Conservation (phyloP, 225 moss, liverwort and hornwort genomes). For the Rhytidiadelphus loreus region DNA sequence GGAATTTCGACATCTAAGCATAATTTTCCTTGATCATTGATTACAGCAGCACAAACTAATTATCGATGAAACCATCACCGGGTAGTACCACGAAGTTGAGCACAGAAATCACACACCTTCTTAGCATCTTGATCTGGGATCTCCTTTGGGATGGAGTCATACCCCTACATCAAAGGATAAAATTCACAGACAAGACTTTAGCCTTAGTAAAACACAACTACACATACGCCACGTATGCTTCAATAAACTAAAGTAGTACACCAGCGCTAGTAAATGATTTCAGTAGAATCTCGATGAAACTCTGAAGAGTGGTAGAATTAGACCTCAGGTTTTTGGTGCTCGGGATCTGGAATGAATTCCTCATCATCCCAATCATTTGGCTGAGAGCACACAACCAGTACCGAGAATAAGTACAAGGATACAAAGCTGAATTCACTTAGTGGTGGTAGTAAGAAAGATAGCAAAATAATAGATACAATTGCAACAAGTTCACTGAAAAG, state of each 20-base stretch:
- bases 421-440: background rate
- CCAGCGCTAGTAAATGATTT: background rate
- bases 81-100: background rate
- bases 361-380: constrained; percentile 51
- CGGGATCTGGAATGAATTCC: constrained; percentile 25
- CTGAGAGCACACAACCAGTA: constrained; percentile 18
- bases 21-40: background rate
- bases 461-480: background rate
- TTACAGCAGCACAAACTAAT: background rate
- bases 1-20: background rate
- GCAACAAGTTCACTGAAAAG: background rate
- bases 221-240: background rate
- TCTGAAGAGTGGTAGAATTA: background rate
- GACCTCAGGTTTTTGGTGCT: constrained; percentile 36
- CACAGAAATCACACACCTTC: constrained; percentile 10
- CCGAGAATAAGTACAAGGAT: background rate
- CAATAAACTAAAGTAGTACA: background rate
- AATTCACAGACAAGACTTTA: background rate
- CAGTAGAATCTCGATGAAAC: background rate
- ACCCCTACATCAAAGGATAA: constrained; percentile 12
- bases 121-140: constrained; percentile 24
- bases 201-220: background rate
- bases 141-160: constrained; percentile 27
- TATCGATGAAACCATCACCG: background rate
- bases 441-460: background rate